Evolutionary conservation across 345 rosid genomes (phyloP).

Genomic region (Turnera subulata): DNA sequence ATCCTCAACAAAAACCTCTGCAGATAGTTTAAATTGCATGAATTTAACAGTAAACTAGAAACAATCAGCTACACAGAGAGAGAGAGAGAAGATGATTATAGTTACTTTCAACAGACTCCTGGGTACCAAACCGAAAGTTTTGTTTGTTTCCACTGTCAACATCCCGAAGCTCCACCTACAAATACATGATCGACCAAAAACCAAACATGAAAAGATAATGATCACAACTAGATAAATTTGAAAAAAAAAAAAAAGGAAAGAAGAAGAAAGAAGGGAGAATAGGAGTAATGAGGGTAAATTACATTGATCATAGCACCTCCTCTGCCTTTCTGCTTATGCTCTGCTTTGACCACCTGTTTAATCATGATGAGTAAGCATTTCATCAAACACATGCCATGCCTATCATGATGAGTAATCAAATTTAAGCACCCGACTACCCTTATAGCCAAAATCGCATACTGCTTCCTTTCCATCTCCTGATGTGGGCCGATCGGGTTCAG

Average conservation of each 20-base stretch:
- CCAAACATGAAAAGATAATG: not conserved
- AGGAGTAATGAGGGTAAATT: not conserved
- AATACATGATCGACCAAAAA: not conserved
- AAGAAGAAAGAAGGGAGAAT: not conserved
- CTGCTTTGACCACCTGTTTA: conserved; percentile 62
- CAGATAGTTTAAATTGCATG: conserved; percentile 11
- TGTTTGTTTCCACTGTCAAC: conserved; percentile 80
- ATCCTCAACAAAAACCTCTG: conserved; percentile 87
- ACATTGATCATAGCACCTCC: conserved; percentile 95
- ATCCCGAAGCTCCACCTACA: conserved; percentile 88
- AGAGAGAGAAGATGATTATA: conserved; percentile 1
- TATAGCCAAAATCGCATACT: not conserved
- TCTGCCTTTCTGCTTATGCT: conserved; percentile 87
- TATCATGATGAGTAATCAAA: not conserved
- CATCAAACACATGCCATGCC: conserved; percentile 3
- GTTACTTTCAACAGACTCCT: conserved; percentile 88
- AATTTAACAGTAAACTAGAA: conserved; percentile 1
- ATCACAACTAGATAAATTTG: not conserved
- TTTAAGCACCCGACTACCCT: not conserved
- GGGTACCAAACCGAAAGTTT: conserved; percentile 76
- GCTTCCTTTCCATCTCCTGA: not conserved
- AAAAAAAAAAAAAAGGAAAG: not conserved
- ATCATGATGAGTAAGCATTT: not conserved
- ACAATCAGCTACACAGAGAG: not conserved
- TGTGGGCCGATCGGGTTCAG: no score